Evolutionary conservation across 768 basidiomycete species (phyloP).

Genomic region (Trametes gibbosa): DNA sequence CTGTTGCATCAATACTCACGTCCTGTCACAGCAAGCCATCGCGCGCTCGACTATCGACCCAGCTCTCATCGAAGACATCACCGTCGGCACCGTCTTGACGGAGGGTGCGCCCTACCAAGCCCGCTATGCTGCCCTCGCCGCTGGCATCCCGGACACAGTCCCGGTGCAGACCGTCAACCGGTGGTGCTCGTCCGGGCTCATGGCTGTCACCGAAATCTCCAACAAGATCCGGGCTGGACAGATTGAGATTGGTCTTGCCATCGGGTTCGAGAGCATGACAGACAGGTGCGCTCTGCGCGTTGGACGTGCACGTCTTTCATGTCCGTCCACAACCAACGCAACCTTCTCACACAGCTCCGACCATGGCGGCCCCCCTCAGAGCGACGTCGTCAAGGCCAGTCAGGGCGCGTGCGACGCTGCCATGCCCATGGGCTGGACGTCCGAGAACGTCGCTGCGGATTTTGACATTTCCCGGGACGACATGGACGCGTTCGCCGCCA

Average conservation of each 20-base stretch:
- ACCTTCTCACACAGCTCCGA: slow-evolving; percentile 50
- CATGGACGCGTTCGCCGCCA: slow-evolving; percentile 73
- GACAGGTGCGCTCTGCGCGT: slow-evolving; percentile 47
- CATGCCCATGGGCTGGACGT: slow-evolving; percentile 87
- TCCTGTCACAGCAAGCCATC: slow-evolving; percentile 50
- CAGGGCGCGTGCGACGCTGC: slow-evolving; percentile 57
- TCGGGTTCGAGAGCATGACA: slow-evolving; percentile 89
- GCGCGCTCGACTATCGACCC: slow-evolving; percentile 60
- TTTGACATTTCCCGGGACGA: slow-evolving; percentile 69
- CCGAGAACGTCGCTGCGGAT: slow-evolving; percentile 79
- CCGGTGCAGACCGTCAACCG: slow-evolving; percentile 75
- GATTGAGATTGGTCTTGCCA: slow-evolving; percentile 74
- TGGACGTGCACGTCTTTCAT: slow-evolving; percentile 16
- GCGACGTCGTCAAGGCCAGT: slow-evolving; percentile 58
- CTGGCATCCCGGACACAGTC: slow-evolving; percentile 76
- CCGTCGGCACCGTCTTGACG: slow-evolving; percentile 74
- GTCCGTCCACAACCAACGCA: slow-evolving; percentile 19
- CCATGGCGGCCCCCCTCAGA: slow-evolving; percentile 55
- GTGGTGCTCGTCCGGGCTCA: slow-evolving; percentile 84
- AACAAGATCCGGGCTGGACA: slow-evolving; percentile 78
- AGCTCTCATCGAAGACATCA: slow-evolving; percentile 67
- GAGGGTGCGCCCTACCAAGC: slow-evolving; percentile 67
- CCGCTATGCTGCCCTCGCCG: slow-evolving; percentile 71
- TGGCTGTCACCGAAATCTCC: slow-evolving; percentile 74
- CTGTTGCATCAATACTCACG: slow-evolving; percentile 6